Evolutionary conservation across 495 filamentous ascomycete species (phyloP).

Genomic region (Rostrohypoxylon terebratum): DNA sequence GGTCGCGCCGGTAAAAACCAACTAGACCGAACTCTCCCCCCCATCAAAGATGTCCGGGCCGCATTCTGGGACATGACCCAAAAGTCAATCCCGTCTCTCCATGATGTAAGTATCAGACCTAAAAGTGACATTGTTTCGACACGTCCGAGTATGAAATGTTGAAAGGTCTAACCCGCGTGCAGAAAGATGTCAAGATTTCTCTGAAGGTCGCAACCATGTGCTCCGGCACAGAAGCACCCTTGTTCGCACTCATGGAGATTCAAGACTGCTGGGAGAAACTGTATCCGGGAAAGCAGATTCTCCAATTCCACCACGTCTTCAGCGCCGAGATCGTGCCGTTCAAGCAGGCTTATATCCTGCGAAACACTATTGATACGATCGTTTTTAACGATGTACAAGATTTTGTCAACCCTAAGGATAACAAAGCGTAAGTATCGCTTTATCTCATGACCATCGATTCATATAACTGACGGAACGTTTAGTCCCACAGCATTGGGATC

Average conservation of each 20-base stretch:
- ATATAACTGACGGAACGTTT: constrained; percentile 28
- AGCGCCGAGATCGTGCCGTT: constrained; percentile 82
- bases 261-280: constrained; percentile 50
- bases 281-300: constrained; percentile 25
- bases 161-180: neutral
- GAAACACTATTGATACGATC: constrained; percentile 68
- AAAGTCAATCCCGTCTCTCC: constrained; percentile 10
- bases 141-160: neutral
- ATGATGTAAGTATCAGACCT: neutral
- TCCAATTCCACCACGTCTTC: constrained; percentile 73
- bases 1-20: neutral
- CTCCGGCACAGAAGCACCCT: constrained; percentile 83
- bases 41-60: constrained; percentile 45
- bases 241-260: constrained; percentile 72
- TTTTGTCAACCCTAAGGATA: constrained; percentile 55
- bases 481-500: constrained; percentile 81
- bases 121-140: neutral
- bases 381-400: constrained; percentile 80
- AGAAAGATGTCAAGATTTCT: constrained; percentile 2
- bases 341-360: constrained; percentile 84
- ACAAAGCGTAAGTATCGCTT: constrained; percentile 67
- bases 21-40: constrained; percentile 29
- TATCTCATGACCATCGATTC: constrained; percentile 10
- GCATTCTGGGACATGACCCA: constrained; percentile 51
- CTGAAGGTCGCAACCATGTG: constrained; percentile 81